A percentile compares a stretch with the other conserved stretches of the same genome.
Conservation (phyloP, 106 monocot species). For the Dioscorea zingiberensis region DNA sequence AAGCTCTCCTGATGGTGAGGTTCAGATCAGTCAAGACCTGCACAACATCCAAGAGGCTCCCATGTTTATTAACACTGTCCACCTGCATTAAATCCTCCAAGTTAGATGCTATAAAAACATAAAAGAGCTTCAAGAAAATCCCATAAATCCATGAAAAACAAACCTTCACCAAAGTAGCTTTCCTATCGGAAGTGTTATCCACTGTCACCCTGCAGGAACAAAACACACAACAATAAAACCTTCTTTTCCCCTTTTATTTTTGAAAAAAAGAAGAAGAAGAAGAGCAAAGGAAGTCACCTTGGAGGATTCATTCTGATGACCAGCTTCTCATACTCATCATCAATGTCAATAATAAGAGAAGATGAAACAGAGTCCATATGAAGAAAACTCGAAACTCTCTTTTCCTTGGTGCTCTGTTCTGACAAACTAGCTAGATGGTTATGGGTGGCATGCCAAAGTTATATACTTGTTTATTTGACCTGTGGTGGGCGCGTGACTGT, state of each 20-base stretch:
- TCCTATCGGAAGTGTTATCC: slow-evolving; percentile 63
- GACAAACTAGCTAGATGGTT: too few species aligned
- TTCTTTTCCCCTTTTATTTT: too few species aligned
- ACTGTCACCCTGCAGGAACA: slow-evolving; percentile 55
- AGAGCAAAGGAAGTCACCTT: slow-evolving; percentile 30
- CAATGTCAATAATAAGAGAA: slow-evolving; percentile 25
- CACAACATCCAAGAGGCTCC: slow-evolving; percentile 83
- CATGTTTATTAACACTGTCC: slow-evolving; percentile 87
- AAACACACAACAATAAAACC: neutral
- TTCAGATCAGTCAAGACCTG: slow-evolving; percentile 86
- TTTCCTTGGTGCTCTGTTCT: too few species aligned
- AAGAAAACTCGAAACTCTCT: too few species aligned
- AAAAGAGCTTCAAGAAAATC: too few species aligned
- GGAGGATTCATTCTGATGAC: slow-evolving; percentile 90
- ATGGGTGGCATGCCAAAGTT: too few species aligned
- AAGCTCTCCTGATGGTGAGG: slow-evolving; percentile 75
- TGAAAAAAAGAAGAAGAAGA: too few species aligned
- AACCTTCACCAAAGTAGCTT: slow-evolving; percentile 76
- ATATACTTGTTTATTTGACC: too few species aligned
- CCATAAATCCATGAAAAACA: neutral
- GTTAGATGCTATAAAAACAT: neutral
- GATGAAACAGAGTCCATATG: too few species aligned
- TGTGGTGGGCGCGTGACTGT: too few species aligned
- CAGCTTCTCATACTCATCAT: slow-evolving; percentile 83
- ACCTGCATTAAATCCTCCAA: slow-evolving; percentile 40